Evolutionary conservation across 2,329 filamentous ascomycete genomes (phyloP), one percentile per base, ranked within the genome.

Genomic region (Cephalotrichum gorgonifer): DNA sequence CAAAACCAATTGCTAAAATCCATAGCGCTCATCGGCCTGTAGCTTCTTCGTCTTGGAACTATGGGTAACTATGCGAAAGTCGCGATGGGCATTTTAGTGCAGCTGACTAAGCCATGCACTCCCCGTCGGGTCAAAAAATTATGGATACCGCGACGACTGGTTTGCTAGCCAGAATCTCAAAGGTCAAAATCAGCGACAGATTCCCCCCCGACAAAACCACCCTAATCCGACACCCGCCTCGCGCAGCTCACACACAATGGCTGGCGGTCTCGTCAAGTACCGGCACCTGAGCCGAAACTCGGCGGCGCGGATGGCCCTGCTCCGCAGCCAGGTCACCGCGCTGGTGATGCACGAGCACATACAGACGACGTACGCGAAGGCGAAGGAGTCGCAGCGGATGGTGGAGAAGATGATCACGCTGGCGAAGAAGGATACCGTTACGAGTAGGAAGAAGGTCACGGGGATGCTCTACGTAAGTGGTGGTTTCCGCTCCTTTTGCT

Each of bases 371-470:
- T 96, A 86, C 77, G 83, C 85, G 64, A 97, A 97, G 71, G 93
- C 93, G 44, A 98, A 97, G 70, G 93, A 98, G 72, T 87, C 93
- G 20, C 93, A 98, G 70, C 79, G 87, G 41, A 67, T 97, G 57
- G 93, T 90, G 7, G 93, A 98, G 64, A 94, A 95, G 73, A 74
- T 97, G 56, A 90, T 98, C 60, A 96, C 90, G 4, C 67, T 95
- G 58, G 91, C 87, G 20, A 98, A 97, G 78, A 86, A 83, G 70
- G 88, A 96, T 65, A 95, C 91, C 38, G 84, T 89, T 60, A 86
- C 88, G 20, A 85, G 84, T 52, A 77, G 79, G 64, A 76, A 81
- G 62, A 79, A 78, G 56, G 91, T 89, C n/a, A 72, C 84, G 59
- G 79, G 78, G 35, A 89, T 90, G 58, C 84, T 98, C 64, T 97